phyloP scores from a whole-genome alignment of 2,329 filamentous ascomycete species.

The Tolypocladium ophioglossoides region DNA sequence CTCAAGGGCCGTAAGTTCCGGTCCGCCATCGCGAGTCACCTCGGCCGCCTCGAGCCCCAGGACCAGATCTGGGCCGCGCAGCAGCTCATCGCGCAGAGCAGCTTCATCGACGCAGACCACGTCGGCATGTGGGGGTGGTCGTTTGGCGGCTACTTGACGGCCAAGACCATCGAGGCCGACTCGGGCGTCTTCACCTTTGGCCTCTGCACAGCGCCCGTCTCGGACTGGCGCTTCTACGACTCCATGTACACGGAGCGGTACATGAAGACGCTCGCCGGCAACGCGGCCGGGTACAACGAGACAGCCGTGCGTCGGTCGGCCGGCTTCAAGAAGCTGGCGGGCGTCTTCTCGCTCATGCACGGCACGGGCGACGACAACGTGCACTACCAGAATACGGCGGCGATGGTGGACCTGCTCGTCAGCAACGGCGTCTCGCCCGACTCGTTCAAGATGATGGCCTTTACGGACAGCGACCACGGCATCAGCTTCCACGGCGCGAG shows the following conservation, averaged over 20 bases:
- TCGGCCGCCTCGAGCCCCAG: slow-evolving; percentile 52
- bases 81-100: slow-evolving; percentile 35
- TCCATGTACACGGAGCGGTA: slow-evolving; percentile 63
- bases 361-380: slow-evolving; percentile 63
- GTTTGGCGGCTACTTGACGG: slow-evolving; percentile 54
- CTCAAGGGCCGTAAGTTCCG: slow-evolving; percentile 54
- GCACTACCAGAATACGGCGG: slow-evolving; percentile 57
- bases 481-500: slow-evolving; percentile 47
- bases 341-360: slow-evolving; percentile 52
- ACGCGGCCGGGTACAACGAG: slow-evolving; percentile 48
- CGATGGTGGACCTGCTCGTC: slow-evolving; percentile 50
- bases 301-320: slow-evolving; percentile 46
- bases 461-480: slow-evolving; percentile 54
- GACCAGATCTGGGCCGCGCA: slow-evolving; percentile 60
- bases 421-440: slow-evolving; percentile 45
- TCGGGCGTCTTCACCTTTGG: slow-evolving; percentile 51
- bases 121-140: slow-evolving; percentile 62
- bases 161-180: slow-evolving; percentile 55
- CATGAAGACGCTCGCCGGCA: slow-evolving; percentile 52
- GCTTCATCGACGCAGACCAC: slow-evolving; percentile 46
- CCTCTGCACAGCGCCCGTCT: slow-evolving; percentile 54
- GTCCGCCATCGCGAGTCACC: slow-evolving; percentile 42
- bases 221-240: slow-evolving; percentile 63
- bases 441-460: slow-evolving; percentile 53
- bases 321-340: slow-evolving; percentile 52